Evolutionary conservation across 192 early-diverging fungal species (phyloP), one percentile per base, ranked within the genome.

Genomic region (Coemansia furcata): DNA sequence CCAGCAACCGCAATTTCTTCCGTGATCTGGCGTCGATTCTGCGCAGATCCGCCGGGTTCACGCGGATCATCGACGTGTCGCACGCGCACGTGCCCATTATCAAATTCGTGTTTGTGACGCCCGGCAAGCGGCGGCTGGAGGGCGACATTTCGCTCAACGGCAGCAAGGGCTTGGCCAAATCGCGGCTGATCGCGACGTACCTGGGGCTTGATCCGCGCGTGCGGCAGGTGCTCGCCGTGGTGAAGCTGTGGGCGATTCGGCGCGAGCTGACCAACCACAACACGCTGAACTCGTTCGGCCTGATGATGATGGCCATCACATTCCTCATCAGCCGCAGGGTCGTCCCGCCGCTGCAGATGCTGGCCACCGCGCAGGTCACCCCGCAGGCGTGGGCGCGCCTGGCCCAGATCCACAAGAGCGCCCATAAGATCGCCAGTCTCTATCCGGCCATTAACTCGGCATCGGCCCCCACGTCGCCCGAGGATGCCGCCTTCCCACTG

Each of bases 291-390:
- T 82, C 79, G 60, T 82, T 69, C 44, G 71, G 71, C 0, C 40
- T 82, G 11, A 21, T 68, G 67, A 73, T 82, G 79, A 76, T 82
- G 74, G 74, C 47, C 2, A 29, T 82, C 6, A 68, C 79, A 3
- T 82, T 71, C 36, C 68, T 82, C 36, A 62, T 76, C 15, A 38
- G 58, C 47, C 55, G 72, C 44, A 33, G 46, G 2, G 79, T 82
- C 49, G 62, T 82, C 8, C 79, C 79, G 23, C 79, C 79, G 14
- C 54, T 82, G 50, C 79, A 82, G 62, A 66, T 74, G 10, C 9
- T 76, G n/a, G 6, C 55, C 1, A 76, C 78, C 1, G n/a, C 32
- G 4, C 10, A 43, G 10, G 36, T 65, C 7, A 43, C 26, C 6
- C 0, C 35, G 4, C 19, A 35, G 19, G 42, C 17, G 10, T 73